Conservation (phyloP, 257 asterid genomes). For the Plantago elongata region DNA sequence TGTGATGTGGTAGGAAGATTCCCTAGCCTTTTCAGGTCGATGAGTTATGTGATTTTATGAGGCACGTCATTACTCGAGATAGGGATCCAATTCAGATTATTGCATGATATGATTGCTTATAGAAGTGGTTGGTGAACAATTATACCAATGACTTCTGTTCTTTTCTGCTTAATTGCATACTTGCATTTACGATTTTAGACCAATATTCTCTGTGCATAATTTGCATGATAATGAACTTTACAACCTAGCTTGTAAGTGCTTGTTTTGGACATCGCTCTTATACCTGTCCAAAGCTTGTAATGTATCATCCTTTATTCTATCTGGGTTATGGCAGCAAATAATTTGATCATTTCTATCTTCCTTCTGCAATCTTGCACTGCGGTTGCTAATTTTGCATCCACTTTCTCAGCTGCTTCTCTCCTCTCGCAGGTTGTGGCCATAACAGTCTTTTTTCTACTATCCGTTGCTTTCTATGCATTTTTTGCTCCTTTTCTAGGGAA, state of each 20-base stretch:
- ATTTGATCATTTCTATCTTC: neutral
- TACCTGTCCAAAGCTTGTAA: slow-evolving; percentile 5
- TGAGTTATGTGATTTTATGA: neutral
- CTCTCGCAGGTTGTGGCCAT: slow-evolving; percentile 85
- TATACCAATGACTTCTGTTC: too few species aligned
- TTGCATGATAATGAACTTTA: neutral
- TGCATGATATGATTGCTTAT: neutral
- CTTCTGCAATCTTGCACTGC: neutral
- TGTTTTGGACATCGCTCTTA: neutral
- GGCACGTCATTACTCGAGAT: neutral
- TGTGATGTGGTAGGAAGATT: neutral
- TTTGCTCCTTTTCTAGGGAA: slow-evolving; percentile 97
- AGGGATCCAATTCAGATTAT: too few species aligned
- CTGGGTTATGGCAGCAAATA: slow-evolving; percentile 6
- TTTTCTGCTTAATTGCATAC: neutral
- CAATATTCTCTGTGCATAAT: neutral
- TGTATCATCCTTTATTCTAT: slow-evolving; percentile 8
- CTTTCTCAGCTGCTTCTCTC: slow-evolving; percentile 17
- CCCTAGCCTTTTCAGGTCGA: neutral
- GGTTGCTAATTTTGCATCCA: slow-evolving; percentile 4
- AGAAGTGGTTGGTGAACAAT: too few species aligned
- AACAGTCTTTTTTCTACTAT: slow-evolving; percentile 83
- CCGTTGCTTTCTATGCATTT: slow-evolving; percentile 94
- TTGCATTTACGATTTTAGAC: neutral
- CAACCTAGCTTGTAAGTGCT: neutral